Evolutionary conservation across 345 rosid species (phyloP).

Genomic region (Dimocarpus longan): DNA sequence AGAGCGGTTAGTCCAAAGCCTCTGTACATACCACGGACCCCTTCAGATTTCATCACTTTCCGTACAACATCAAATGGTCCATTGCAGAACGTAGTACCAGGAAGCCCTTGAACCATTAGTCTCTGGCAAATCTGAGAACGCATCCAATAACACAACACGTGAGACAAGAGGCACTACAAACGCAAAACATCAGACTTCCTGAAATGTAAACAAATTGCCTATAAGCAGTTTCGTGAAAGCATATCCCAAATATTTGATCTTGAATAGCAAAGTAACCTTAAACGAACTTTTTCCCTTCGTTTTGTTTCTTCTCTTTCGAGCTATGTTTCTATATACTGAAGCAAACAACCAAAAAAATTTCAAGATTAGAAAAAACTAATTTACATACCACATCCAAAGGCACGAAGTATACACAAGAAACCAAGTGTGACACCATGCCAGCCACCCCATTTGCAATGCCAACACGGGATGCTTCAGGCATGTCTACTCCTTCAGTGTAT

Average conservation of each 20-base stretch:
- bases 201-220: background rate
- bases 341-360: background rate
- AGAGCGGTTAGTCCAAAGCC: conserved; percentile 63
- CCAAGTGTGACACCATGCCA: conserved; percentile 62
- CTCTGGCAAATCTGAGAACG: conserved; percentile 55
- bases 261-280: background rate
- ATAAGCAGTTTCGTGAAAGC: conserved; percentile 11
- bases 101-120: conserved; percentile 67
- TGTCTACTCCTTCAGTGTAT: conserved; percentile 37
- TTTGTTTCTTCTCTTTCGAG: conserved; percentile 5
- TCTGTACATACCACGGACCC: conserved; percentile 61
- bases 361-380: conserved; percentile 13
- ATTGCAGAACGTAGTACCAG: conserved; percentile 45
- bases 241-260: background rate
- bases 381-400: conserved; percentile 70
- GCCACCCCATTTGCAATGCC: conserved; percentile 68
- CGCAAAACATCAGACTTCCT: background rate
- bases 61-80: conserved; percentile 53
- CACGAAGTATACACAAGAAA: conserved; percentile 60
- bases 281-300: background rate
- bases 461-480: conserved; percentile 58
- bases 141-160: background rate
- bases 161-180: background rate
- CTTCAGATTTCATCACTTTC: conserved; percentile 51
- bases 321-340: background rate